Conservation (phyloP, 495 filamentous ascomycete species). For the Neurospora sublineolata region DNA sequence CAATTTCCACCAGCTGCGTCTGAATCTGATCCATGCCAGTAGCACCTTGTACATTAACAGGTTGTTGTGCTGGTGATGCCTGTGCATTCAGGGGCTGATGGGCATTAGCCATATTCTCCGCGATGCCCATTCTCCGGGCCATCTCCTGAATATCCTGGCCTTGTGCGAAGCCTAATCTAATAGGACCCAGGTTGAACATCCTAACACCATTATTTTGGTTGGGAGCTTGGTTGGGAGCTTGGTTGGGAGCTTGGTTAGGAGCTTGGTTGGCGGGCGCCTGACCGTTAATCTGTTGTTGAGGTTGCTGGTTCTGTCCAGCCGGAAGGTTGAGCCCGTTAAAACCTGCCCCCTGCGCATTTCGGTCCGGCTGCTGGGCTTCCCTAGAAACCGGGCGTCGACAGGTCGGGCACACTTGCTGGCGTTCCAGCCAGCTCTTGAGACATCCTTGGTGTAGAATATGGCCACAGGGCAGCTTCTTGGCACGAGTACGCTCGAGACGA, state of each 20-base stretch:
- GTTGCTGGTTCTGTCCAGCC: constrained; percentile 19
- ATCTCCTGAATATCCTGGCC: constrained; percentile 38
- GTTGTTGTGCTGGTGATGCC: constrained; percentile 3
- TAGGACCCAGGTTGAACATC: constrained; percentile 51
- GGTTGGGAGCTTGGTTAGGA: constrained; percentile 6
- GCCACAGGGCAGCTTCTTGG: constrained; percentile 92
- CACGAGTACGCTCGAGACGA: constrained; percentile 67
- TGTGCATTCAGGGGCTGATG: background rate
- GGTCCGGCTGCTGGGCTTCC: constrained; percentile 14
- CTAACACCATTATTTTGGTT: constrained; percentile 26
- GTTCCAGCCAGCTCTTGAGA: constrained; percentile 92
- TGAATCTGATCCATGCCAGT: constrained; percentile 31
- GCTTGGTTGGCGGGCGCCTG: constrained; percentile 16
- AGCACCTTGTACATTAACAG: background rate
- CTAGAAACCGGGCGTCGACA: constrained; percentile 72
- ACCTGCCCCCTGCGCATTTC: constrained; percentile 20
- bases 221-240: constrained; percentile 15
- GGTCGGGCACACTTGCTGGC: constrained; percentile 94
- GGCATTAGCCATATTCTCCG: constrained; percentile 9
- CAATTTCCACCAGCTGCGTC: constrained; percentile 48
- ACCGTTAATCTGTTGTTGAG: constrained; percentile 17
- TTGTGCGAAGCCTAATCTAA: constrained; percentile 46
- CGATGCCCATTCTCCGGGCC: constrained; percentile 28
- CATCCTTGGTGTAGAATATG: constrained; percentile 93
- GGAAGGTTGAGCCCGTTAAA: constrained; percentile 21